Evolutionary conservation across 2,329 filamentous ascomycete species (phyloP).

Genomic region (Chaetomium sp.): DNA sequence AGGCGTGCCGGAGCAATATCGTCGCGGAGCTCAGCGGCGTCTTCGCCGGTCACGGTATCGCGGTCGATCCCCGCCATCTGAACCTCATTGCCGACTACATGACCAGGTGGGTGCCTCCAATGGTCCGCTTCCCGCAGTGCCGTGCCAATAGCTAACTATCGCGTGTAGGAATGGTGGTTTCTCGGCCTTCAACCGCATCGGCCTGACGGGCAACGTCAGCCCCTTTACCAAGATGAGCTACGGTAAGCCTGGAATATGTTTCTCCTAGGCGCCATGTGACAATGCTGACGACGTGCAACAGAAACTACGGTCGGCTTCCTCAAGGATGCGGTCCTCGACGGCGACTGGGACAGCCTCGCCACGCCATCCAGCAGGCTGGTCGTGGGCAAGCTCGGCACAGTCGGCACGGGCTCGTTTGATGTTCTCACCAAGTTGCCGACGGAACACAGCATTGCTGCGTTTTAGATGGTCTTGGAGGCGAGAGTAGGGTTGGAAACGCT

Average conservation of each 20-base stretch:
- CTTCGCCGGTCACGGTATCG: conserved; percentile 88
- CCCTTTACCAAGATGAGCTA: conserved; percentile 99
- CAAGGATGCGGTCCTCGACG: conserved; percentile 86
- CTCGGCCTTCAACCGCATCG: conserved; percentile 89
- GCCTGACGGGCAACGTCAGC: conserved; percentile 79
- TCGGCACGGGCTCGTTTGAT: conserved; percentile 92
- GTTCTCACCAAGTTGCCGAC: conserved; percentile 68
- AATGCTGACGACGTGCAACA: conserved; percentile 8
- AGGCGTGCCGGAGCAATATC: conserved; percentile 86
- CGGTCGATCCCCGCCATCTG: conserved; percentile 86
- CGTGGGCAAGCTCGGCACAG: conserved; percentile 76
- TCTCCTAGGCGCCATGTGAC: not conserved
- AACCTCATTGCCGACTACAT: conserved; percentile 97
- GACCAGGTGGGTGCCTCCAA: conserved; percentile 61
- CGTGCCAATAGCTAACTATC: conserved; percentile 6
- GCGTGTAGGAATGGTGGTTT: conserved; percentile 67
- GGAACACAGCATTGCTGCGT: conserved; percentile 43
- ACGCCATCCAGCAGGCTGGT: conserved; percentile 88
- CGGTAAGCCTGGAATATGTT: conserved; percentile 51
- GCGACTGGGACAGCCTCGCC: conserved; percentile 84
- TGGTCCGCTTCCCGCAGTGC: not conserved
- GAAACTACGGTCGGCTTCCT: conserved; percentile 87
- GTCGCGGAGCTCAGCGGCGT: conserved; percentile 83
- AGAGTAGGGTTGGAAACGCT: not conserved
- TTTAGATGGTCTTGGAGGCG: conserved; percentile 17